Base-by-base conservation (phyloP, 2,329 filamentous ascomycete genomes). In the Microcera coccophila region DNA sequence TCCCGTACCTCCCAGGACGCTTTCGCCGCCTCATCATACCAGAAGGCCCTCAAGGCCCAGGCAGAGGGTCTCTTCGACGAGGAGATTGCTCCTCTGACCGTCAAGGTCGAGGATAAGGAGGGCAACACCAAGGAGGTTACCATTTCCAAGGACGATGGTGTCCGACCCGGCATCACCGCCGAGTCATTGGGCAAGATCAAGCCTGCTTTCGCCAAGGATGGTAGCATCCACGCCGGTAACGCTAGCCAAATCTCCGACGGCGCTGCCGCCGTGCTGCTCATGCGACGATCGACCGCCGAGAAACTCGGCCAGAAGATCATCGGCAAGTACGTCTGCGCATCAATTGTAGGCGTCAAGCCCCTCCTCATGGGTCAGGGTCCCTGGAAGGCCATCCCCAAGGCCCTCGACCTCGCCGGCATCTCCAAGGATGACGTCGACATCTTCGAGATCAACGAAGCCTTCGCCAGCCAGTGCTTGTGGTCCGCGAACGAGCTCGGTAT, bases 391-490 rank as follows among this genome's bases (percentile, higher is more conserved):
- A 97, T 98, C 61, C 93, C 93, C 52, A 86, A 90, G 64, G 90
- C 88, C 4, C 83, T 96, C 43, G 79, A 87, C 64, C 90, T 93
- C 66, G 87, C 90, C 1, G 90, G 90, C 47, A 82, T 98, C 58
- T 76, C 74, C 63, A 88, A 84, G 68, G 85, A 95, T 44, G 91
- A 97, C 55, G 89, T 98, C 21, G 93, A 97, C 65, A 91, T 97
- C 62, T 97, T 81, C 62, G 93, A 98, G 79, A 96, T 98, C 78
- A 98, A 98, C 75, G 93, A 98, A 79, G 93, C 93, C 1, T 98
- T 98, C 67, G 93, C 93, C 22, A 87, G 82, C 51, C 91, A 97
- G 77, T 95, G 89, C 68, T 69, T 97, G 54, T 97, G 87, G 86
- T 96, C 90, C 68, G 81, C 87, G 50, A 87, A 93, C 60, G 84